phyloP scores from a whole-genome alignment of 2,329 filamentous ascomycete genomes.

The Pseudogymnoascus pannorum region DNA sequence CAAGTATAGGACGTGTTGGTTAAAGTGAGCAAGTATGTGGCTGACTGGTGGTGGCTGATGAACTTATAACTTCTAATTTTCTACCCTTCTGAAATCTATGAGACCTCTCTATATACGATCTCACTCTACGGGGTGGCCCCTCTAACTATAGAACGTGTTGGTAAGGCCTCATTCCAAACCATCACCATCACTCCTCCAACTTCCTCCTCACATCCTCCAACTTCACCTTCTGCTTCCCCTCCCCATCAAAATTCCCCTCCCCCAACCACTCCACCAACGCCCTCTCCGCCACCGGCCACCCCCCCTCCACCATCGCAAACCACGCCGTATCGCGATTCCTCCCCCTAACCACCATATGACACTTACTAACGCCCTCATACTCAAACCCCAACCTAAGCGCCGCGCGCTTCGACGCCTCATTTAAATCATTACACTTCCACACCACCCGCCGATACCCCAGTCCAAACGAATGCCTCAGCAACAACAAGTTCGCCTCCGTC shows the following conservation, averaged over 20 bases:
- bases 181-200: neutral
- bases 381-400: slow-evolving; percentile 51
- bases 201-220: slow-evolving; percentile 29
- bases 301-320: slow-evolving; percentile 50
- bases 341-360: slow-evolving; percentile 54
- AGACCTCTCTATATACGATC: no score
- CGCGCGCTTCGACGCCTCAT: slow-evolving; percentile 45
- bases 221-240: slow-evolving; percentile 43
- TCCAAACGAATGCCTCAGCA: slow-evolving; percentile 47
- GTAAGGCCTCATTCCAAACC: neutral
- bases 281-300: slow-evolving; percentile 44
- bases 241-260: slow-evolving; percentile 46
- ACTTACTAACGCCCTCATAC: slow-evolving; percentile 53
- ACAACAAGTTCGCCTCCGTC: slow-evolving; percentile 51
- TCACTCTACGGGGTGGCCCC: no score
- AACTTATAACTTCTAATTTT: no score
- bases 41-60: no score
- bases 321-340: slow-evolving; percentile 51
- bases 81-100: neutral
- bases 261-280: slow-evolving; percentile 49
- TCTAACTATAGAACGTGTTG: neutral
- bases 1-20: no score
- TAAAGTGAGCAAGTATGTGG: no score
- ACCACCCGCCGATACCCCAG: slow-evolving; percentile 51
- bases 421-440: slow-evolving; percentile 57